Conservation (phyloP, 1,284 basidiomycete genomes). For the Rhodotorula sp. region DNA sequence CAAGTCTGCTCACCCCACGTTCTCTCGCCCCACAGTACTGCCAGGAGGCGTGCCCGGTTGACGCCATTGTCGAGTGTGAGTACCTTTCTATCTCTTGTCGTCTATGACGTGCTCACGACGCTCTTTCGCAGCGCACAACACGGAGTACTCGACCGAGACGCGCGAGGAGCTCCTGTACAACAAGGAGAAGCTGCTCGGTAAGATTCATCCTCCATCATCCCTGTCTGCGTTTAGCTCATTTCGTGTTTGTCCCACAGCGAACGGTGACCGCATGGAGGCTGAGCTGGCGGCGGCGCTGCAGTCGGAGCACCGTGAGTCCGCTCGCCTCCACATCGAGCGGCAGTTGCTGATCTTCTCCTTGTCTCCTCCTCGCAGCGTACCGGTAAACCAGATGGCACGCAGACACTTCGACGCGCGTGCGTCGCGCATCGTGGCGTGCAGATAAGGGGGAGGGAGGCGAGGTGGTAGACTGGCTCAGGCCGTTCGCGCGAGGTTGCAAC, state of each 20-base stretch:
- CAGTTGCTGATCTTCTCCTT: neutral
- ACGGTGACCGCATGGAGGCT: slow-evolving; percentile 93
- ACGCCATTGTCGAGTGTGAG: slow-evolving; percentile 98
- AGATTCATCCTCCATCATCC: neutral
- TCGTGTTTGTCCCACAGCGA: slow-evolving; percentile 60
- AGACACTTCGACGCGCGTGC: too few species aligned
- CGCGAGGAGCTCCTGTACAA: slow-evolving; percentile 98
- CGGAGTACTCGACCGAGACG: slow-evolving; percentile 85
- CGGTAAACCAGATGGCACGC: neutral
- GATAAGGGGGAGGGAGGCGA: too few species aligned
- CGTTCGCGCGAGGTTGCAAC: too few species aligned
- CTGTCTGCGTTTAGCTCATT: neutral
- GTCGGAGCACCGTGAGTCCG: slow-evolving; percentile 54
- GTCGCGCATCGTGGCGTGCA: too few species aligned
- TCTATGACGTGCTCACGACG: neutral
- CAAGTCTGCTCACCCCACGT: too few species aligned
- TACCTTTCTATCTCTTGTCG: slow-evolving; percentile 27
- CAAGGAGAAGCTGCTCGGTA: slow-evolving; percentile 63
- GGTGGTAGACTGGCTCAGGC: too few species aligned
- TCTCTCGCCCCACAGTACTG: slow-evolving; percentile 35
- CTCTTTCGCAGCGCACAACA: slow-evolving; percentile 71
- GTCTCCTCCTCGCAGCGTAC: neutral
- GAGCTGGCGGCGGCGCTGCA: slow-evolving; percentile 94
- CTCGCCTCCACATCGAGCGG: neutral
- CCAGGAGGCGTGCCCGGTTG: slow-evolving; percentile 98